Percentiles rank a stretch among this genome's conserved stretches.
phyloP scores from a whole-genome alignment of 805 yeast species.

The Nematodospora valgi region DNA sequence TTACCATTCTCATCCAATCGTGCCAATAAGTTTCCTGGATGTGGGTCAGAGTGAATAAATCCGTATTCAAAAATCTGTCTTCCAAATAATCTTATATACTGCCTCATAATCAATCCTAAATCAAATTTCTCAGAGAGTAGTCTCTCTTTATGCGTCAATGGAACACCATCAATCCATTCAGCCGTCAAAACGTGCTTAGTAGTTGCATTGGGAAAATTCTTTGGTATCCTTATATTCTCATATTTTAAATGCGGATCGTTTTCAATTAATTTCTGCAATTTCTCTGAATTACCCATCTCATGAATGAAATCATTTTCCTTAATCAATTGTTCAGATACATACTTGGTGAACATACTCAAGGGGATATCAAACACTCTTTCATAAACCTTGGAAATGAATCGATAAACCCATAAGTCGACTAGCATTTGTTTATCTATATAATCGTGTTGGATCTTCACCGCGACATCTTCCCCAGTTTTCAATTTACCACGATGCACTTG shows the following conservation, averaged over 20 bases:
- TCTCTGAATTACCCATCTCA: slow-evolving; percentile 53
- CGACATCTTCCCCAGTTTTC: slow-evolving; percentile 49
- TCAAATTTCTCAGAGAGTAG: slow-evolving; percentile 40
- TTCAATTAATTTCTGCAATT: slow-evolving; percentile 33
- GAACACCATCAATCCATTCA: slow-evolving; percentile 77
- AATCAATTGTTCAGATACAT: slow-evolving; percentile 52
- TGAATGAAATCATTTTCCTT: slow-evolving; percentile 61
- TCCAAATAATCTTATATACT: slow-evolving; percentile 49
- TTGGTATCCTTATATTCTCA: slow-evolving; percentile 53
- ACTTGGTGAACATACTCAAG: slow-evolving; percentile 50
- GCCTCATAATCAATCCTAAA: slow-evolving; percentile 41
- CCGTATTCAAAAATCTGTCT: slow-evolving; percentile 66
- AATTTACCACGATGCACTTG: slow-evolving; percentile 61
- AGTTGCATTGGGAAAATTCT: slow-evolving; percentile 42
- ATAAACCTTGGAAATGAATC: slow-evolving; percentile 48
- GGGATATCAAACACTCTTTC: slow-evolving; percentile 64
- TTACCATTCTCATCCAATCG: slow-evolving; percentile 31
- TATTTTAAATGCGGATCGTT: slow-evolving; percentile 38
- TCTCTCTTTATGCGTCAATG: slow-evolving; percentile 45
- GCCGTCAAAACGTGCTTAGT: slow-evolving; percentile 53
- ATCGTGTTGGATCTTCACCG: slow-evolving; percentile 64
- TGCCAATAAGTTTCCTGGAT: slow-evolving; percentile 73
- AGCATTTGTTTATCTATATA: slow-evolving; percentile 57
- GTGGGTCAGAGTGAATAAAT: slow-evolving; percentile 71
- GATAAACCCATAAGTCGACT: slow-evolving; percentile 61